phyloP scores from a whole-genome alignment of 352 stramenopile species.

The Peronospora farinosa region DNA sequence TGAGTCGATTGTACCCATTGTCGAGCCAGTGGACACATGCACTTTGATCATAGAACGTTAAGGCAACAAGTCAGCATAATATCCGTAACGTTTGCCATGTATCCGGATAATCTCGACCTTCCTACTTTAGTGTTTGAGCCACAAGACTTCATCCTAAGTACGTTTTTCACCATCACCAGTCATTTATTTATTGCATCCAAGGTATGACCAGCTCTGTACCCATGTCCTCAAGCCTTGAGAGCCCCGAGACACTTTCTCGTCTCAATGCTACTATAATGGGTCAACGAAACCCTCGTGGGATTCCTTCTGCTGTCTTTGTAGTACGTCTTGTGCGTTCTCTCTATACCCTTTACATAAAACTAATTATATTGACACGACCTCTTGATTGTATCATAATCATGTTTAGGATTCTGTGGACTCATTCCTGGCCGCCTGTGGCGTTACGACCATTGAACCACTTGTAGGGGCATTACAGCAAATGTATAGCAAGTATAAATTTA shows the following conservation, averaged over 20 bases:
- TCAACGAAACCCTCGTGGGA: constrained; percentile 72
- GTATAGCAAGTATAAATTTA: constrained; percentile 89
- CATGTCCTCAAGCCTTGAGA: constrained; percentile 36
- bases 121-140: no score
- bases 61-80: no score
- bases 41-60: no score
- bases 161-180: background rate
- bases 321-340: constrained; percentile 27
- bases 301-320: constrained; percentile 73
- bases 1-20: no score
- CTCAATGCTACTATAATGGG: constrained; percentile 72
- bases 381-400: constrained; percentile 1
- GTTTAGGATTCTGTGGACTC: constrained; percentile 58
- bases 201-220: background rate
- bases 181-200: background rate
- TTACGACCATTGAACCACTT: constrained; percentile 63
- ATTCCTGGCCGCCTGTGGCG: constrained; percentile 55
- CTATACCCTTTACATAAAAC: no score
- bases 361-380: no score
- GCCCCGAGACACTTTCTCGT: constrained; percentile 57
- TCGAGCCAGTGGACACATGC: no score
- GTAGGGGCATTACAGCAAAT: constrained; percentile 79
- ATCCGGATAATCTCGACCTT: no score
- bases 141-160: no score
- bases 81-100: no score